These are phyloP conservation scores for Apophysomyces ossiformis DNA, from an alignment of 371 early-diverging fungal species.

Conservation along the genomic window DNA sequence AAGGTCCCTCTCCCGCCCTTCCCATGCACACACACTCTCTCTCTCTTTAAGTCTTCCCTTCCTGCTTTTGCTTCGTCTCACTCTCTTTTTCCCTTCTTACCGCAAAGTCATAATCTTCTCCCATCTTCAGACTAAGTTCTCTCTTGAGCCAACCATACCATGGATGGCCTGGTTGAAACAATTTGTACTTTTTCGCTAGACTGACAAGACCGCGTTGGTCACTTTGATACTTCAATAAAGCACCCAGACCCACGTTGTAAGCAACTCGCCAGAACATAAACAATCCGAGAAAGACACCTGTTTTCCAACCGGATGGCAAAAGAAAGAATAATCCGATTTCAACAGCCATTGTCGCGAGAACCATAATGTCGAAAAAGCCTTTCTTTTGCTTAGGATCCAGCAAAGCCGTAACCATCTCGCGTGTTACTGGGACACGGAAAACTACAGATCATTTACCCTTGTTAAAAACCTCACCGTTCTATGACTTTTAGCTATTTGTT, in stretches of 20 bases:
- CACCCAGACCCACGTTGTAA: conserved; percentile 90
- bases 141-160: conserved; percentile 67
- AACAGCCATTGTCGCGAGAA: conserved; percentile 67
- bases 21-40: too few species aligned
- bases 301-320: conserved; percentile 37
- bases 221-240: conserved; percentile 82
- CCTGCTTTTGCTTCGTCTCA: too few species aligned
- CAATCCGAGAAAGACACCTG: conserved; percentile 21
- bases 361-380: conserved; percentile 77
- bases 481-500: not conserved
- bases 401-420: conserved; percentile 75
- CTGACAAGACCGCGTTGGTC: conserved; percentile 72
- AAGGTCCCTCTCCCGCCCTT: too few species aligned
- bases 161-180: conserved; percentile 63
- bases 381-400: conserved; percentile 69
- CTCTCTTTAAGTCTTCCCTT: too few species aligned
- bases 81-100: conserved; percentile 32
- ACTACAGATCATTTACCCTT: conserved; percentile 29
- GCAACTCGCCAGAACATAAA: conserved; percentile 88
- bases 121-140: conserved; percentile 87
- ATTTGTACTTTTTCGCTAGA: conserved; percentile 61
- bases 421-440: conserved; percentile 78
- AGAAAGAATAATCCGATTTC: conserved; percentile 71
- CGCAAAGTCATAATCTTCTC: conserved; percentile 79
- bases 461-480: too few species aligned